Evolutionary conservation across 2,329 filamentous ascomycete genomes (phyloP), one percentile per base, ranked within the genome.

Genomic region (Colletotrichum magnum): DNA sequence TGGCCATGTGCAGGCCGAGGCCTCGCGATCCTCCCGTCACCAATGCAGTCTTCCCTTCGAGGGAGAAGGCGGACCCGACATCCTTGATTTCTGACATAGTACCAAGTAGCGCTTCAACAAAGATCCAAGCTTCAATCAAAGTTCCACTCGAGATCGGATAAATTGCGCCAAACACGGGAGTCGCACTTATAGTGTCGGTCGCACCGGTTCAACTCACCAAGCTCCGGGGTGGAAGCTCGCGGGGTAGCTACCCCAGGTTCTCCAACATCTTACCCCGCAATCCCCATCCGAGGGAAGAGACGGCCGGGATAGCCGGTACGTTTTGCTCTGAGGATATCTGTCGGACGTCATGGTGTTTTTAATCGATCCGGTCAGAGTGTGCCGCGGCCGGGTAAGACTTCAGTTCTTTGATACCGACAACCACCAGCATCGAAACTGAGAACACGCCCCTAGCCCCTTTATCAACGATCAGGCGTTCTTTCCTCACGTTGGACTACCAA

Each of bases 1-100:
- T 90, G 21, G 90, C 90, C 61, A 89, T 88, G 77, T 92, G 87
- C 10, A 92, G 82, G 26, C 86, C 86, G 0, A 88, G 79, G 0
- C 86, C 86, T n/a, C 79, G 76, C 63, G 85, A 87, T 61, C 81
- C 84, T 51, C 84, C 85, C 0, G 85, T 87, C 43, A 87, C 79
- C 26, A 87, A 76, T 60, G 86, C 82, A 13, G 82, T 80, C 67
- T 84, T 82, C 56, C 77, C 79, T 2, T 73, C 58, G 32, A 83
- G 78, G 6, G 78, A 75, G 43, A 79, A 79, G 39, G 78, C 64
- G 28, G 59, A 57, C 9, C 75, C 68, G 61, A 79, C 77, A 64
- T 76, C 72, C 26, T 68, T 69, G 51, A 79, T 69, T 6, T 78
- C 61, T 2, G 77, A 77, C 78, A 79, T 78, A 61, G 18, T 68